phyloP scores from a whole-genome alignment of 768 basidiomycete genomes.

The Rhodosporidiobolus odoratus region DNA sequence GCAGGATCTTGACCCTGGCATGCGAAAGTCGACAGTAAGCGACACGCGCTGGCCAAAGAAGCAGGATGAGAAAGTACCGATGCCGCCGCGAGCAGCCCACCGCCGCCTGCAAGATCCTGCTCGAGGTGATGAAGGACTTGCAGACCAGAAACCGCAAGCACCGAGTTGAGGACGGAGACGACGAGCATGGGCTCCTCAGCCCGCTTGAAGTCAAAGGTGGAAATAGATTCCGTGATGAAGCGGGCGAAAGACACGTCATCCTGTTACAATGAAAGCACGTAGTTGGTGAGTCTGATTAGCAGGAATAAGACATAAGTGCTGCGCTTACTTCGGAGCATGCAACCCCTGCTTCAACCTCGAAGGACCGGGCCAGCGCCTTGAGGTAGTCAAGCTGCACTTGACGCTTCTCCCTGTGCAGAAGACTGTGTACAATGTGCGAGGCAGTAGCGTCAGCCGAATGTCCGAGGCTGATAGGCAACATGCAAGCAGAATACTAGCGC shows the following conservation, averaged over 20 bases:
- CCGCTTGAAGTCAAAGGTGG: conserved; percentile 87
- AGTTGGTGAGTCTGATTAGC: neutral
- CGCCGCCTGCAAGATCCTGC: conserved; percentile 45
- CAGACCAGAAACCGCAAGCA: conserved; percentile 73
- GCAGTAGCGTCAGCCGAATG: neutral
- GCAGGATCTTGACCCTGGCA: neutral
- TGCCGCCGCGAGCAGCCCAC: conserved; percentile 15
- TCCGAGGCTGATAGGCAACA: neutral
- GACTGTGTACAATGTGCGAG: conserved; percentile 29
- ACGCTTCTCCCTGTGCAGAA: conserved; percentile 86
- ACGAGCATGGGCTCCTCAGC: conserved; percentile 86
- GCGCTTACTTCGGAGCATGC: conserved; percentile 57
- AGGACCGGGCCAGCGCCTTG: conserved; percentile 70
- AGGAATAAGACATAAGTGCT: no score
- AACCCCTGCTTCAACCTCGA: conserved; percentile 62
- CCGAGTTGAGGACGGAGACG: conserved; percentile 67
- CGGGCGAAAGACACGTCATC: conserved; percentile 78
- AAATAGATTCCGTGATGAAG: conserved; percentile 92
- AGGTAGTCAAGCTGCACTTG: conserved; percentile 77
- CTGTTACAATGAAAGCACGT: conserved; percentile 46
- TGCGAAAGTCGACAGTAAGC: no score
- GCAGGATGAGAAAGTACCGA: neutral
- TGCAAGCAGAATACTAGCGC: neutral
- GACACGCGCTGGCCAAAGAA: no score
- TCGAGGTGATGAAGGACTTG: conserved; percentile 68